A percentile compares a stretch with the other conserved stretches of the same genome.
Evolutionary conservation across 805 yeast genomes (phyloP).

Genomic region (Ogataea saltuana): DNA sequence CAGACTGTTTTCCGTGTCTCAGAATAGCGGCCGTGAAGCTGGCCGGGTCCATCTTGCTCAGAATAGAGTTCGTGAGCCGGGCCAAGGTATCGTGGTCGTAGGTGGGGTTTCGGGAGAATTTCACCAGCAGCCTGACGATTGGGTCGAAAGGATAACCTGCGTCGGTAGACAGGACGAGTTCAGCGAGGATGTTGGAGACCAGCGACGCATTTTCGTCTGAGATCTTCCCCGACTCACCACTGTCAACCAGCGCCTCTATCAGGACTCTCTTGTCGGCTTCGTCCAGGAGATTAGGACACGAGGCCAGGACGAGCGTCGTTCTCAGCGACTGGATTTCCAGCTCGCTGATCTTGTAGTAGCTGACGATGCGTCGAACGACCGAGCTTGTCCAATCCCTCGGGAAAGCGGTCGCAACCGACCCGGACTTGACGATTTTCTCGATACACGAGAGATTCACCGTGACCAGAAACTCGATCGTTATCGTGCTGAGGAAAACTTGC

Average conservation of each 20-base stretch:
- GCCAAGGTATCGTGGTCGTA: conserved; percentile 25
- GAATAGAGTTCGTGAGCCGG: conserved; percentile 20
- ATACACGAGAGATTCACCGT: conserved; percentile 25
- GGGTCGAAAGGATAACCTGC: conserved; percentile 7
- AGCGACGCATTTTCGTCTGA: conserved; percentile 12
- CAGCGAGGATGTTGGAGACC: conserved; percentile 18
- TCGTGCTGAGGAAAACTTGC: conserved; percentile 25
- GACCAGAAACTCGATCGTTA: conserved; percentile 34
- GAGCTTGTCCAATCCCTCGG: conserved; percentile 24
- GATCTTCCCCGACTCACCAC: conserved; percentile 15
- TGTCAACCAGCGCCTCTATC: conserved; percentile 8
- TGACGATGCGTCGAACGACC: conserved; percentile 20
- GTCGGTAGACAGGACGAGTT: conserved; percentile 8
- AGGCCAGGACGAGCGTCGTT: conserved; percentile 17
- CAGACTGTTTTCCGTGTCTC: conserved; percentile 24
- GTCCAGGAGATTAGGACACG: conserved; percentile 10
- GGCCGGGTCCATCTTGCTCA: conserved; percentile 13
- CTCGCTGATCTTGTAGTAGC: conserved; percentile 25
- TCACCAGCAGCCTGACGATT: conserved; percentile 18
- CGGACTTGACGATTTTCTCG: conserved; percentile 18
- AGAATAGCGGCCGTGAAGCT: conserved; percentile 18
- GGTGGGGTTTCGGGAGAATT: conserved; percentile 15
- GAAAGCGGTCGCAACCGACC: conserved; percentile 7
- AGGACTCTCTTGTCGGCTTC: conserved; percentile 9
- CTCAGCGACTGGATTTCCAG: conserved; percentile 22